These are phyloP conservation scores for Phaeomoniella chlamydospora DNA, from an alignment of 2,329 filamentous ascomycete genomes.

Conservation along the genomic window DNA sequence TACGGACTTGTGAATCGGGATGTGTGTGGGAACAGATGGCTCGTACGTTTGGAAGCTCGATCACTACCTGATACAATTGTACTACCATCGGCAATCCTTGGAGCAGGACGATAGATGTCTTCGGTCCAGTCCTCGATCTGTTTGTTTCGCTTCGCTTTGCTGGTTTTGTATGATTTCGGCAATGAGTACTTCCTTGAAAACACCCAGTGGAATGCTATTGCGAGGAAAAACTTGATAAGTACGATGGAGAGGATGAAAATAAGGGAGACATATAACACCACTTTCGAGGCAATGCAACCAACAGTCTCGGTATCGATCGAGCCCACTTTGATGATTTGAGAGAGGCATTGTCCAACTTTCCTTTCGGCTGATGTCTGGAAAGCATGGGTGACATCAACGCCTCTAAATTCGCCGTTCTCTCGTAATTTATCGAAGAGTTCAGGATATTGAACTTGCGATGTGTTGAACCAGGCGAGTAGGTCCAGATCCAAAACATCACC, in stretches of 20 bases:
- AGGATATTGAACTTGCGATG: slow-evolving; percentile 61
- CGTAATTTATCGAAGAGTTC: slow-evolving; percentile 66
- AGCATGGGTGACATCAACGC: slow-evolving; percentile 76
- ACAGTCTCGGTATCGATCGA: slow-evolving; percentile 92
- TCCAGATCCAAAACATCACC: slow-evolving; percentile 85
- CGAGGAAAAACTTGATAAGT: slow-evolving; percentile 69
- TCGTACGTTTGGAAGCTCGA: slow-evolving; percentile 63
- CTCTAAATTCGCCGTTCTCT: slow-evolving; percentile 55
- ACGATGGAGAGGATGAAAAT: slow-evolving; percentile 88
- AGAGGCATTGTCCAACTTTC: slow-evolving; percentile 69
- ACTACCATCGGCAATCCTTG: slow-evolving; percentile 62
- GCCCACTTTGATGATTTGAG: slow-evolving; percentile 90
- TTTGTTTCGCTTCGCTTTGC: slow-evolving; percentile 70
- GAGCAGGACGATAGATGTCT: slow-evolving; percentile 87
- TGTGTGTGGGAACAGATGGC: slow-evolving; percentile 76
- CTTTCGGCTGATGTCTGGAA: slow-evolving; percentile 72
- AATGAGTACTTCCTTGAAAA: slow-evolving; percentile 75
- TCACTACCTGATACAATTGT: slow-evolving; percentile 47
- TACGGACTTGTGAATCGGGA: slow-evolving; percentile 91
- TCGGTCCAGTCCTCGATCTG: slow-evolving; percentile 98
- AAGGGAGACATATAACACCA: slow-evolving; percentile 87
- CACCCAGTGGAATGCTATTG: slow-evolving; percentile 93
- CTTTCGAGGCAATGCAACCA: slow-evolving; percentile 92
- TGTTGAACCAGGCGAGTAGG: slow-evolving; percentile 81
- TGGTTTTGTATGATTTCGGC: slow-evolving; percentile 62